phyloP scores from a whole-genome alignment of 2,329 filamentous ascomycete genomes.

The Acrocalymma vagum region DNA sequence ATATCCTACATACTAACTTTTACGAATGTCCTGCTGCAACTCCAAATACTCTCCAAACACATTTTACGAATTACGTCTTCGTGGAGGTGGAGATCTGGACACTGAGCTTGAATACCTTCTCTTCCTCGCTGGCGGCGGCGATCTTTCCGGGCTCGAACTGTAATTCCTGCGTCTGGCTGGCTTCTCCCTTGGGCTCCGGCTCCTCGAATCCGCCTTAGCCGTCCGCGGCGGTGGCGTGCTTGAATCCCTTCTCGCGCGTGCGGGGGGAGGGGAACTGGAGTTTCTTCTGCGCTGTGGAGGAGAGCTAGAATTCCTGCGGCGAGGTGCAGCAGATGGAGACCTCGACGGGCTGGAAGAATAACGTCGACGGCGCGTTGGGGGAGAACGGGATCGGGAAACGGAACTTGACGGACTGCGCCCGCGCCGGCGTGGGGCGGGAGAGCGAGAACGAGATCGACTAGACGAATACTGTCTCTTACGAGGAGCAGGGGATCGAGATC shows the following conservation, averaged over 20 bases:
- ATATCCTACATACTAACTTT: too few relatives aligned
- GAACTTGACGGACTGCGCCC: slow-evolving; percentile 29
- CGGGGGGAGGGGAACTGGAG: slow-evolving; percentile 9
- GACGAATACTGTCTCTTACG: slow-evolving; percentile 35
- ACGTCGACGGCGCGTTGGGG: slow-evolving; percentile 4
- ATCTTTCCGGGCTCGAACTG: slow-evolving; percentile 11
- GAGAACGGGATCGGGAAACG: slow-evolving; percentile 19
- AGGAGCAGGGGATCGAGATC: slow-evolving; percentile 27
- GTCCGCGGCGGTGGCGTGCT: slow-evolving; percentile 14
- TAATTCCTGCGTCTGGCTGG: slow-evolving; percentile 3
- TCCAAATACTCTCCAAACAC: too few relatives aligned
- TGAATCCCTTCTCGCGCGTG: slow-evolving; percentile 6
- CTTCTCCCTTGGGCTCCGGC: not conserved
- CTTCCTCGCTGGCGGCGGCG: slow-evolving; percentile 12
- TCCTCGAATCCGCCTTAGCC: slow-evolving; percentile 6
- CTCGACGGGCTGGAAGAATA: slow-evolving; percentile 9
- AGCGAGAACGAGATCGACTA: slow-evolving; percentile 32
- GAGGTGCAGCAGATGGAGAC: slow-evolving; percentile 19
- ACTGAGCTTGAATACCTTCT: slow-evolving; percentile 17
- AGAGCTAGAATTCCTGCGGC: slow-evolving; percentile 17
- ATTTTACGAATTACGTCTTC: too few relatives aligned
- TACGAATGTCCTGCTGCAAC: too few relatives aligned
- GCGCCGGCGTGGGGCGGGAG: slow-evolving; percentile 32
- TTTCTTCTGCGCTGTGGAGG: slow-evolving; percentile 13
- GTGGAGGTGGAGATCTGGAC: slow-evolving; percentile 10